Percentiles rank a stretch among this genome's conserved stretches.
Evolutionary conservation across 768 basidiomycete species (phyloP).

Genomic region (Lentinula boryana): DNA sequence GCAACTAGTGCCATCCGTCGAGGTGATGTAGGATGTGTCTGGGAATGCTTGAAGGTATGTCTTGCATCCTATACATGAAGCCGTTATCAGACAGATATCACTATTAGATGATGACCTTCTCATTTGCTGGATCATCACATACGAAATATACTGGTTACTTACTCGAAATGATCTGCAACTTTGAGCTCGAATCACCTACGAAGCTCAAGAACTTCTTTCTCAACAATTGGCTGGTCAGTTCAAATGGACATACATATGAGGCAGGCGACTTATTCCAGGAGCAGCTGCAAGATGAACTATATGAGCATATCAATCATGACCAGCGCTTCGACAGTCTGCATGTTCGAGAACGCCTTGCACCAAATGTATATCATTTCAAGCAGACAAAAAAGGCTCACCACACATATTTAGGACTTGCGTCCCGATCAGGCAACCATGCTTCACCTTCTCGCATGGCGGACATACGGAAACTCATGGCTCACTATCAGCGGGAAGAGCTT

Average conservation of each 20-base stretch:
- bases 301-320: constrained; percentile 5
- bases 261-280: constrained; percentile 17
- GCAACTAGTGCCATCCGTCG: constrained; percentile 7
- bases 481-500: constrained; percentile 6
- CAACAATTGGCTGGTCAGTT: constrained; percentile 10
- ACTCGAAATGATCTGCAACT: constrained; percentile 13
- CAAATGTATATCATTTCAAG: constrained; percentile 13
- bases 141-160: constrained; percentile 13
- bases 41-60: background rate
- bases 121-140: constrained; percentile 15
- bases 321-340: constrained; percentile 8
- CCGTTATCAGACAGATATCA: background rate
- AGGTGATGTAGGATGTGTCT: constrained; percentile 6
- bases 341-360: constrained; percentile 12
- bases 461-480: constrained; percentile 5
- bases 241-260: constrained; percentile 7
- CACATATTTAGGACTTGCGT: constrained; percentile 7
- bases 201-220: constrained; percentile 9
- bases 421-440: background rate
- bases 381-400: constrained; percentile 11
- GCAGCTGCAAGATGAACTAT: constrained; percentile 13
- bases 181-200: constrained; percentile 14
- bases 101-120: constrained; percentile 12
- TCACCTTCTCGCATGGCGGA: constrained; percentile 2
- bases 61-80: background rate